These are phyloP conservation scores for Hypocrella siamensis DNA, from an alignment of 2,329 filamentous ascomycete genomes.

Conservation along the genomic window DNA sequence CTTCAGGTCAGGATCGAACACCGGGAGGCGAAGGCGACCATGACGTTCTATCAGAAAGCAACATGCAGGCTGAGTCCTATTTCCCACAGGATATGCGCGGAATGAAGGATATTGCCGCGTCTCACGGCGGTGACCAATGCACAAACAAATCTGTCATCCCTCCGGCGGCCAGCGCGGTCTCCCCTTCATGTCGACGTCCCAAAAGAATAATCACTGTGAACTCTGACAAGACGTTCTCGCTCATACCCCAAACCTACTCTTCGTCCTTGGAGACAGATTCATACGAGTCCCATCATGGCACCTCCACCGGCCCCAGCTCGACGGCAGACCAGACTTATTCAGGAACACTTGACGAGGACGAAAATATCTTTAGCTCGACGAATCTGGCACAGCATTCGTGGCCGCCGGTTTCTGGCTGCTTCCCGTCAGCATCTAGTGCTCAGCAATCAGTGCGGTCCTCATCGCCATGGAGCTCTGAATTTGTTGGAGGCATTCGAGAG, in stretches of 20 bases:
- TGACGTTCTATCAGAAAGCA: constrained; percentile 1
- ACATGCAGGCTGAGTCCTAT: constrained; percentile 1
- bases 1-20: no score
- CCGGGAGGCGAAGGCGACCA: no score
- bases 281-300: constrained; percentile 24
- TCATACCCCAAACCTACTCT: constrained; percentile 21
- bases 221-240: constrained; percentile 42
- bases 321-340: constrained; percentile 21
- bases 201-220: constrained; percentile 31
- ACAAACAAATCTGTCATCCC: neutral
- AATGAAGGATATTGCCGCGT: no score
- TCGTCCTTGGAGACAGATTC: constrained; percentile 15
- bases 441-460: constrained; percentile 7
- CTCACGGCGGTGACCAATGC: neutral
- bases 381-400: constrained; percentile 23
- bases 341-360: constrained; percentile 24
- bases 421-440: constrained; percentile 8
- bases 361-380: constrained; percentile 31
- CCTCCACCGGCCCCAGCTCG: constrained; percentile 27
- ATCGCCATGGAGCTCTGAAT: constrained; percentile 36
- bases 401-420: constrained; percentile 2
- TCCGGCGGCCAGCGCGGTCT: neutral
- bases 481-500: constrained; percentile 39
- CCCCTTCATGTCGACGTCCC: constrained; percentile 11
- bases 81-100: no score